Evolutionary conservation across 2,329 filamentous ascomycete genomes (phyloP).

Genomic region (Cladophialophora immunda): DNA sequence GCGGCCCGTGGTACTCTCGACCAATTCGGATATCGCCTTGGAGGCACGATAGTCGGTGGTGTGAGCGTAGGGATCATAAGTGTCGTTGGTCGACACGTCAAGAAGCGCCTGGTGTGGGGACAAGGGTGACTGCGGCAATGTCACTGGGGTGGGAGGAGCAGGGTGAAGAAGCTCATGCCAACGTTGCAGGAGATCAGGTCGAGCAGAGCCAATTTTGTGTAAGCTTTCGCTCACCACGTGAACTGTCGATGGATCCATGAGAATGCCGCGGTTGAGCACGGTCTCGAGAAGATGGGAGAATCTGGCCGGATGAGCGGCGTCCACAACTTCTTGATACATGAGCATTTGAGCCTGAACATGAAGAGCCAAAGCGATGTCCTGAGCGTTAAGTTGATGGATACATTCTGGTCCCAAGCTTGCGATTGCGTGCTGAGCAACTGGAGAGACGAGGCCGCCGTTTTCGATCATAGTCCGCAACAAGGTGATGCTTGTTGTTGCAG

Average conservation of each 20-base stretch:
- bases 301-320: conserved; percentile 66
- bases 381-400: conserved; percentile 62
- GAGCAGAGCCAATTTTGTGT: conserved; percentile 58
- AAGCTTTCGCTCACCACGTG: conserved; percentile 67
- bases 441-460: conserved; percentile 68
- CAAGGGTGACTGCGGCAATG: conserved; percentile 48
- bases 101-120: conserved; percentile 60
- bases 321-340: conserved; percentile 51
- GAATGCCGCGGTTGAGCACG: conserved; percentile 61
- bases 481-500: conserved; percentile 65
- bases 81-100: conserved; percentile 75
- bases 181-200: conserved; percentile 58
- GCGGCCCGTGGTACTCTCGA: conserved; percentile 81
- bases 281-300: conserved; percentile 70
- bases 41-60: conserved; percentile 95
- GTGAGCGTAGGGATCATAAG: conserved; percentile 88
- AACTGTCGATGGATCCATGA: conserved; percentile 64
- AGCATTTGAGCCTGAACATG: conserved; percentile 66
- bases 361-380: conserved; percentile 65
- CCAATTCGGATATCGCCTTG: conserved; percentile 84
- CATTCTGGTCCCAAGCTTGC: conserved; percentile 68
- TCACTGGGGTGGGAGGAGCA: conserved; percentile 48
- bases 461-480: conserved; percentile 72
- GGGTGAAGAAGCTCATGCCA: conserved; percentile 65
- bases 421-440: conserved; percentile 67